phyloP scores from a whole-genome alignment of 2,329 filamentous ascomycete species.

The Ceratocystis destructans region DNA sequence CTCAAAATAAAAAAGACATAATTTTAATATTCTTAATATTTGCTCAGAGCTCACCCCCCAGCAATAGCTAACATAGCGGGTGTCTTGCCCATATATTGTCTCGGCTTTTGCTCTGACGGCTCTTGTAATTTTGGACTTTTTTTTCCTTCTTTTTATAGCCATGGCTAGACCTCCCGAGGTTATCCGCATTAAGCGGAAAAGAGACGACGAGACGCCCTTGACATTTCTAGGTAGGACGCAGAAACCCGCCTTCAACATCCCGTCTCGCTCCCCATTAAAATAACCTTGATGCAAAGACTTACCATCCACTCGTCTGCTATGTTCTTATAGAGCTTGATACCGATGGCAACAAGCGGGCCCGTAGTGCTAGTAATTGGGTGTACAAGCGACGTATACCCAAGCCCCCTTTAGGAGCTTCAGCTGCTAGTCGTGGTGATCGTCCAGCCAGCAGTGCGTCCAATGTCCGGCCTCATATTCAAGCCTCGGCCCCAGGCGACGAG shows the following conservation, averaged over 20 bases:
- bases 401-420: constrained; percentile 21
- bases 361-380: constrained; percentile 38
- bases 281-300: neutral
- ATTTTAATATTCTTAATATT: neutral
- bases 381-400: constrained; percentile 38
- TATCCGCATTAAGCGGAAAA: constrained; percentile 49
- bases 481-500: constrained; percentile 32
- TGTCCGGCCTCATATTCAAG: constrained; percentile 34
- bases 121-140: neutral
- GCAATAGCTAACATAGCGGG: neutral
- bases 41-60: neutral
- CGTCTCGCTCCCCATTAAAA: neutral
- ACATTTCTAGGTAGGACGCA: constrained; percentile 37
- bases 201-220: constrained; percentile 39
- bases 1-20: neutral
- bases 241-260: constrained; percentile 22
- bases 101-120: neutral
- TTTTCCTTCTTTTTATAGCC: neutral
- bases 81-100: neutral
- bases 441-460: constrained; percentile 21
- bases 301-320: neutral
- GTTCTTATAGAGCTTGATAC: constrained; percentile 36
- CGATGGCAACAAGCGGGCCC: constrained; percentile 38
- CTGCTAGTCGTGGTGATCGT: constrained; percentile 11
- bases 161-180: constrained; percentile 47